Evolutionary conservation across 352 stramenopile species (phyloP), one percentile per base, ranked within the genome.

Genomic region (Globisporangium iwayamae): DNA sequence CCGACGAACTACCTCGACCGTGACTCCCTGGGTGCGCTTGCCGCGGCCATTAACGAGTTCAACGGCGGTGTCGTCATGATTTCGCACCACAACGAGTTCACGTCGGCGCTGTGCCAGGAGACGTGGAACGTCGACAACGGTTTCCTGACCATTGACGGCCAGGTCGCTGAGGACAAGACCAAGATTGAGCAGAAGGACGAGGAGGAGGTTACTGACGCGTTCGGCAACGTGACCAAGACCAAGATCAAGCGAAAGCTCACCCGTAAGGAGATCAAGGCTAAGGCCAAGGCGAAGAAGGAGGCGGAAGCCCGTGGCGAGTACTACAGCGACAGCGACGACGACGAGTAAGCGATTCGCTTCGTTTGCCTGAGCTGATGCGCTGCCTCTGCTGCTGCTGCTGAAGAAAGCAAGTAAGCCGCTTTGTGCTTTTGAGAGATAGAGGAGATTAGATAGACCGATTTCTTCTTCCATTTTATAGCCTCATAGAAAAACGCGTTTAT

Each of bases 31-130:
- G 96, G 96, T 65, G 96, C 96, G 18, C 86, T 99, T 68, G 96
- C 96, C 57, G 82, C 89, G 62, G 97, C 96, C 43, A 99, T 99
- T 71, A 90, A 98, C 70, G 86, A 94, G 46, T 99, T 99, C 78
- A 94, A 98, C 73, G 97, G 97, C 76, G 97, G 97, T 89, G 93
- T 99, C 14, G 83, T 99, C 50, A 98, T 99, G 92, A 98, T 99
- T 76, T 97, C 93, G 41, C 96, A 99, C 79, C 96, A 97, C 93
- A 94, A 97, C 68, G 96, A 98, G 74, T 99, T 99, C 78, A 97
- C 97, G 61, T 91, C 83, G 65, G 91, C 89, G 2, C 78, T 99
- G 51, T 97, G 85, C 67, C 95, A 91, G 62, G 96, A 99, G 78
- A 95, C 91, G 69, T 99, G 96, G 96, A 85, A 98, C 71, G 87